Base-by-base conservation (phyloP, 2,329 filamentous ascomycete species). In the Lojkania enalia region DNA sequence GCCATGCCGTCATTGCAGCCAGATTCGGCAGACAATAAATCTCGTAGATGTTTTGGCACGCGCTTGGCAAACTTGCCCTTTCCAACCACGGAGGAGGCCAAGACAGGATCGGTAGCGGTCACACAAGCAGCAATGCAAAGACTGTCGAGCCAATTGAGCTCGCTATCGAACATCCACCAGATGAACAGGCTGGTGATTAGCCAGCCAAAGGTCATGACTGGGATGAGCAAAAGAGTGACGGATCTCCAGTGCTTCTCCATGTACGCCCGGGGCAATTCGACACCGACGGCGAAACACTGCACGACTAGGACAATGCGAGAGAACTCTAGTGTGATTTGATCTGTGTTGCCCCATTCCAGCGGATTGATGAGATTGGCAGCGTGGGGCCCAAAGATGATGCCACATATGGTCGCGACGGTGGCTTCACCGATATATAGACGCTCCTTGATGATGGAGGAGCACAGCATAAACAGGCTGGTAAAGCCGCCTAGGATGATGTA, bases 1-100 rank as follows among this genome's bases (percentile, higher is more conserved):
- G 94, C 94, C 94, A 99, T 99, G 72, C 94, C 94, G 69, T 99
- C 94, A 78, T 99, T 99, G 74, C 94, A 99, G 20, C 94, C 94
- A 5, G 94, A 99, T 73, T 99, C 94, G 44, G 91, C 91, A 3
- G 94, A 99, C 11, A 99, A 77, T 39, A 99, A 68, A 73, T 99
- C 94, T 78, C 94, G 83, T 74, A 99, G 76, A 84, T 99, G 94
- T 76, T 96, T 97, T 16, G 94, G 94, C 3, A 99, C 90, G 52
- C 94, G 85, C 74, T 96, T 96, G 25, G 94, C 92, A 63, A 99
- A 99, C 72, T 99, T 99, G 62, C 94, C 94, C 75, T 97, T 99
- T 68, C 94, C 94, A 40, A 99, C 94, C 42, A 99, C 94, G 13
- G 94, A 99, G 12, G 94, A 97, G 20, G 94, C 94, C 64, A 99